Conservation (phyloP, 1,284 basidiomycete species). For the Rhodofomes roseus region DNA sequence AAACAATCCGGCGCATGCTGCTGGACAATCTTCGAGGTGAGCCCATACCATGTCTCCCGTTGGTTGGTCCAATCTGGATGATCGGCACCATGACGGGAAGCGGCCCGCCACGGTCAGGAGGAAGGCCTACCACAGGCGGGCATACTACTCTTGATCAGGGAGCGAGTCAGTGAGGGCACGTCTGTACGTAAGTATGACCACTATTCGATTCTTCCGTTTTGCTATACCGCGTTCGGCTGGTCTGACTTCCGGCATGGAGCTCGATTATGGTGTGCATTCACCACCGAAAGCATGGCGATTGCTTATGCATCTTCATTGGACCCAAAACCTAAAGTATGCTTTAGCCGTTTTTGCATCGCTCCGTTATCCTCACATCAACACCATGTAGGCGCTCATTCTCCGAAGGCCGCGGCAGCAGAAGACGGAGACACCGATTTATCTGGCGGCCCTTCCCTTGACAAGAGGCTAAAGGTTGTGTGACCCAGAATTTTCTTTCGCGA, state of each 20-base stretch:
- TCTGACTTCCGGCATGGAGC: slow-evolving; percentile 32
- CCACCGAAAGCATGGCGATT: slow-evolving; percentile 76
- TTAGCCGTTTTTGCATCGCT: not conserved
- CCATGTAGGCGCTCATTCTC: slow-evolving; percentile 16
- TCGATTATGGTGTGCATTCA: slow-evolving; percentile 77
- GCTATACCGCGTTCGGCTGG: not conserved
- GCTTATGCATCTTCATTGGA: slow-evolving; percentile 54
- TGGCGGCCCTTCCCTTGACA: slow-evolving; percentile 19
- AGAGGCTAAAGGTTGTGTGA: slow-evolving; percentile 4
- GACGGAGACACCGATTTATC: slow-evolving; percentile 13
- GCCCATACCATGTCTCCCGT: slow-evolving; percentile 2
- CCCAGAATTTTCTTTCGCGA: not conserved
- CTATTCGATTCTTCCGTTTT: not conserved
- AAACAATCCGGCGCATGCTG: slow-evolving; percentile 26
- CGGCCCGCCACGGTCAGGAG: slow-evolving; percentile 19
- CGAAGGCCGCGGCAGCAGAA: slow-evolving; percentile 15
- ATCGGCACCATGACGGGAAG: slow-evolving; percentile 11
- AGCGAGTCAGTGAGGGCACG: slow-evolving; percentile 29
- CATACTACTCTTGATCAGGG: slow-evolving; percentile 46
- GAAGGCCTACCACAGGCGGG: slow-evolving; percentile 29
- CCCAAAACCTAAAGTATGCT: slow-evolving; percentile 52
- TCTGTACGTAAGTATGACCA: slow-evolving; percentile 18
- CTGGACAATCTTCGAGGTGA: slow-evolving; percentile 24
- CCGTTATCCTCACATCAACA: slow-evolving; percentile 21
- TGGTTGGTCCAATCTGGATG: not conserved